Conservation (phyloP, 2,329 filamentous ascomycete species). For the Venturia effusa region DNA sequence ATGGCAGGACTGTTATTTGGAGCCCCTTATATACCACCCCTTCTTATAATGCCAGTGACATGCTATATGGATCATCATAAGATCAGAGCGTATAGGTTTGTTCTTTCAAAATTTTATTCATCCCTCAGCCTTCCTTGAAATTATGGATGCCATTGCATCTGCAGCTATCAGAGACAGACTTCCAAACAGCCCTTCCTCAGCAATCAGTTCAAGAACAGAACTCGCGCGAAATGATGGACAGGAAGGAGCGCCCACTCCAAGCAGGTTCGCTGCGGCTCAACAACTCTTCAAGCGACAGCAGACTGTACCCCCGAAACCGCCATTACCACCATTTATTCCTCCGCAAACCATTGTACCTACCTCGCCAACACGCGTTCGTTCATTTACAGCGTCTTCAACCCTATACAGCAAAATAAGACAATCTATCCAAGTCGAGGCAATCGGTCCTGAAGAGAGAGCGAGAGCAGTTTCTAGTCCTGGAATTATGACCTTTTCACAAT, state of each 20-base stretch:
- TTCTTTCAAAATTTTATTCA: background rate
- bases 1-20: background rate
- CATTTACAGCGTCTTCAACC: slow-evolving; percentile 5
- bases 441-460: background rate
- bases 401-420: slow-evolving; percentile 5
- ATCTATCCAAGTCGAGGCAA: background rate
- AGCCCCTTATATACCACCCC: background rate
- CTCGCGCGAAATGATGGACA: background rate
- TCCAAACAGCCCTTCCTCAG: background rate
- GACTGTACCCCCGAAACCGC: background rate
- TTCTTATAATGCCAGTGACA: background rate
- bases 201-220: background rate
- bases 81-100: background rate
- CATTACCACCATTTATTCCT: background rate
- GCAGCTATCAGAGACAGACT: background rate
- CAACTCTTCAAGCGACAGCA: background rate
- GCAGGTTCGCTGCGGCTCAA: slow-evolving; percentile 4
- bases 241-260: background rate
- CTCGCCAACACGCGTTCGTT: background rate
- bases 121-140: background rate
- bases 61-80: background rate
- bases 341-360: background rate
- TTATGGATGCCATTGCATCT: background rate
- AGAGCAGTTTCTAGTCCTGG: background rate
- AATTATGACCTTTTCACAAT: background rate